Percentiles rank a stretch among this genome's conserved stretches.
These are phyloP conservation scores for Zhuliangozyma parablackwelliae DNA, from an alignment of 1,139 yeast species.

Conservation along the genomic window DNA sequence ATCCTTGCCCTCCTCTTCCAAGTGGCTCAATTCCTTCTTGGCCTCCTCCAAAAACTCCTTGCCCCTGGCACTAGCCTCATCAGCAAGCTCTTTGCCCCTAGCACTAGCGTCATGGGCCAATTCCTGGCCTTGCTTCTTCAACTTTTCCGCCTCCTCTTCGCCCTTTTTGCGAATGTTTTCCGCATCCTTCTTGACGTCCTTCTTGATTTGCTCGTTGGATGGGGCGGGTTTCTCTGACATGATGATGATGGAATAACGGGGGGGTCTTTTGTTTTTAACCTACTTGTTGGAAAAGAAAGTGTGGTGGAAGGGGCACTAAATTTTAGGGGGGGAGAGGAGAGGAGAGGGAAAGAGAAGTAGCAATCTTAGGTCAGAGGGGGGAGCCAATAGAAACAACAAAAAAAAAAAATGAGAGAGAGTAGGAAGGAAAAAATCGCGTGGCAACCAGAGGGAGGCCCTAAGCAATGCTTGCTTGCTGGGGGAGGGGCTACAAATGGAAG, in stretches of 20 bases:
- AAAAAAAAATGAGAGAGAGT: too few relatives aligned
- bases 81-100: constrained; percentile 13
- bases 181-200: constrained; percentile 24
- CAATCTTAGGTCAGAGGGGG: too few relatives aligned
- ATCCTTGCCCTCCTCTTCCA: constrained; percentile 23
- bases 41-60: constrained; percentile 11
- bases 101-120: constrained; percentile 3
- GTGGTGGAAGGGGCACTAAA: too few relatives aligned
- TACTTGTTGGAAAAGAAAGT: too few relatives aligned
- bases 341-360: too few relatives aligned
- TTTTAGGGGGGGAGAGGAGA: too few relatives aligned
- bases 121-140: constrained; percentile 6
- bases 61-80: constrained; percentile 9
- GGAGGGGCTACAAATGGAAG: too few relatives aligned
- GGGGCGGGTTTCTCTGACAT: constrained; percentile 15
- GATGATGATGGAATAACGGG: background rate
- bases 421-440: too few relatives aligned
- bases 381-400: too few relatives aligned
- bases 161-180: constrained; percentile 17
- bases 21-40: constrained; percentile 21
- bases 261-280: background rate
- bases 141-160: constrained; percentile 13
- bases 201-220: constrained; percentile 18
- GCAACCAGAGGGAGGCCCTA: too few relatives aligned
- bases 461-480: too few relatives aligned